These are phyloP conservation scores for Pythium rishiriense DNA, from an alignment of 352 stramenopile genomes.

Conservation along the genomic window DNA sequence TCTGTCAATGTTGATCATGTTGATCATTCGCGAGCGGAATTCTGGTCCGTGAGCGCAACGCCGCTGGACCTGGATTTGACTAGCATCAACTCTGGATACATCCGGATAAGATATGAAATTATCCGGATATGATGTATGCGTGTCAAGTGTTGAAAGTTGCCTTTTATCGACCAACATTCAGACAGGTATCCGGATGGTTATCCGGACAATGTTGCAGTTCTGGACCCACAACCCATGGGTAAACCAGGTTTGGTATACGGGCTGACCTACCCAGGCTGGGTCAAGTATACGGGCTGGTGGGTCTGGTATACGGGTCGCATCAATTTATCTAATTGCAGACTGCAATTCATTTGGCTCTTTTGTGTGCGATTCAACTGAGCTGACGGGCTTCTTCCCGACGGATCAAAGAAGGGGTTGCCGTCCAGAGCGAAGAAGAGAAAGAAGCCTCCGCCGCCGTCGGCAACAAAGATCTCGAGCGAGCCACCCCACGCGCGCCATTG, in stretches of 20 bases:
- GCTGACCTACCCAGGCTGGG: slow-evolving; percentile 13
- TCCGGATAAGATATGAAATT: slow-evolving; percentile 10
- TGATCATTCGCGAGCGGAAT: not conserved
- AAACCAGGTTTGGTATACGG: slow-evolving; percentile 26
- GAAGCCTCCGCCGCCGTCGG: slow-evolving; percentile 7
- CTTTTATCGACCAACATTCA: slow-evolving; percentile 31
- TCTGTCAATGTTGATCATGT: not conserved
- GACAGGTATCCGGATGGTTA: slow-evolving; percentile 29
- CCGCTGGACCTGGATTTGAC: not conserved
- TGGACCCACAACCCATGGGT: slow-evolving; percentile 25
- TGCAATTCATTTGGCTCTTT: slow-evolving; percentile 37
- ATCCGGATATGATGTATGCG: slow-evolving; percentile 22
- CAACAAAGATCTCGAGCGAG: slow-evolving; percentile 1
- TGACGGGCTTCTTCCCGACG: slow-evolving; percentile 28
- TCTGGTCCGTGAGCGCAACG: not conserved
- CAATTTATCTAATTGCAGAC: slow-evolving; percentile 32
- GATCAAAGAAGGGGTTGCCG: slow-evolving; percentile 33
- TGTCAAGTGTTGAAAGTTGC: slow-evolving; percentile 28
- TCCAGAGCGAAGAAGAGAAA: slow-evolving; percentile 20
- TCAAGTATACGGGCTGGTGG: slow-evolving; percentile 32
- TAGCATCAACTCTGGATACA: not conserved
- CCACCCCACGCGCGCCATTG: not conserved
- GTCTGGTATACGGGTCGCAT: slow-evolving; percentile 33
- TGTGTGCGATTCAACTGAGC: slow-evolving; percentile 22
- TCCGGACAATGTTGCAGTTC: slow-evolving; percentile 29